A percentile compares a stretch with the other conserved stretches of the same genome.
Conservation (phyloP, 768 basidiomycete genomes). For the Tylopilus cervinicoccineus region DNA sequence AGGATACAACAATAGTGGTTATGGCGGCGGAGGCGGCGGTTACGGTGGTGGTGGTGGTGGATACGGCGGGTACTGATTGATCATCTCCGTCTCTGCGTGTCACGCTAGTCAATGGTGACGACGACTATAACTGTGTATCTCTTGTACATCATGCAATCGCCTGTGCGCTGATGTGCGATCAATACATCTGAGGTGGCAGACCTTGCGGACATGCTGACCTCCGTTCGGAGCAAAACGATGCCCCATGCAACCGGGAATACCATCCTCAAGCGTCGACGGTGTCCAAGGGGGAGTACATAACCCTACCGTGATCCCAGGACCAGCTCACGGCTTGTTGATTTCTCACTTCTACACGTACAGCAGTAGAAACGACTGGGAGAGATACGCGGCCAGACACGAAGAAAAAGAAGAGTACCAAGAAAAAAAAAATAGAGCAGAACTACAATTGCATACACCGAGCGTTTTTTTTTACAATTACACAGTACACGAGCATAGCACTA, state of each 20-base stretch:
- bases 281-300: no score
- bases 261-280: no score
- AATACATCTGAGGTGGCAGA: no score
- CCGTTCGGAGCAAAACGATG: no score
- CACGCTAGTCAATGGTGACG: not conserved
- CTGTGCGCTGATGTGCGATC: not conserved
- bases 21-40: not conserved
- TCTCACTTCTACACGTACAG: conserved; percentile 15
- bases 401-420: not conserved
- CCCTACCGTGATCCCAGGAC: no score
- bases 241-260: no score
- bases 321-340: not conserved
- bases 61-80: conserved; percentile 6
- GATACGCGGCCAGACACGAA: not conserved
- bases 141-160: conserved; percentile 1
- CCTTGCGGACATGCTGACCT: no score
- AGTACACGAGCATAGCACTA: conserved; percentile 9
- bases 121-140: conserved; percentile 7
- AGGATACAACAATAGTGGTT: conserved; percentile 9
- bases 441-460: conserved; percentile 1
- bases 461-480: conserved; percentile 21
- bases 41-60: conserved; percentile 1
- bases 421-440: not conserved
- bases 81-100: conserved; percentile 8
- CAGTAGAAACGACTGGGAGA: not conserved